Evolutionary conservation across 208 protist genomes (phyloP).

Genomic region (Polymyxa betae): DNA sequence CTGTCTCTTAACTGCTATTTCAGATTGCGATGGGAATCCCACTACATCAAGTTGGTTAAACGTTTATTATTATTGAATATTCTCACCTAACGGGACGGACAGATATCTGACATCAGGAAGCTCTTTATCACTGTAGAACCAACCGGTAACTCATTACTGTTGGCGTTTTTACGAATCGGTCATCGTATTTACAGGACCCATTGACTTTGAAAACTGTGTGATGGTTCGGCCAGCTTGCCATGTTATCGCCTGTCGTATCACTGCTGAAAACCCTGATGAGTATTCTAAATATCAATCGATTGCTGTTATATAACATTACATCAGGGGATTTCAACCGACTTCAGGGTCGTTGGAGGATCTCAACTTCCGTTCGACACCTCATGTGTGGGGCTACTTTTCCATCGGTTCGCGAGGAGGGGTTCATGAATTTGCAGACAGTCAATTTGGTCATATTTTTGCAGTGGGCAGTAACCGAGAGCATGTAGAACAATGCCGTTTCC

Average conservation of each 20-base stretch:
- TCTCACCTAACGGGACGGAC: no score
- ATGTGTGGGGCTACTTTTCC: conserved; percentile 97
- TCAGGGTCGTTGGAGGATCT: conserved; percentile 78
- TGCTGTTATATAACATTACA: background rate
- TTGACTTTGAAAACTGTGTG: conserved; percentile 63
- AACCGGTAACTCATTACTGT: conserved; percentile 73
- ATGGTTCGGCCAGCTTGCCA: conserved; percentile 78
- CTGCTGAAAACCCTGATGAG: conserved; percentile 75
- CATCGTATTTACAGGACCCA: background rate
- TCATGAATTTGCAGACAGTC: conserved; percentile 69
- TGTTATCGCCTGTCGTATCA: conserved; percentile 93
- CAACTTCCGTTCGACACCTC: conserved; percentile 88
- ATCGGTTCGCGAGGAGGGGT: conserved; percentile 78
- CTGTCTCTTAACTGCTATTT: conserved; percentile 74
- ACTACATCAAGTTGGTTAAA: conserved; percentile 74
- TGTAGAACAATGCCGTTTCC: conserved; percentile 7
- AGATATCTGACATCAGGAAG: conserved; percentile 87
- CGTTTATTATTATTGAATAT: background rate
- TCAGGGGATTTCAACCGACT: background rate
- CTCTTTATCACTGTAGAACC: conserved; percentile 77
- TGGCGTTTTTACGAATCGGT: conserved; percentile 79
- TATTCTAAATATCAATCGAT: conserved; percentile 64
- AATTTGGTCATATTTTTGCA: conserved; percentile 72
- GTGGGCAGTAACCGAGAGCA: conserved; percentile 32
- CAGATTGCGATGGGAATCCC: conserved; percentile 94